A percentile compares a stretch with the other conserved stretches of the same genome.
phyloP scores from a whole-genome alignment of 257 asterid genomes.

The Penstemon barbatus region DNA sequence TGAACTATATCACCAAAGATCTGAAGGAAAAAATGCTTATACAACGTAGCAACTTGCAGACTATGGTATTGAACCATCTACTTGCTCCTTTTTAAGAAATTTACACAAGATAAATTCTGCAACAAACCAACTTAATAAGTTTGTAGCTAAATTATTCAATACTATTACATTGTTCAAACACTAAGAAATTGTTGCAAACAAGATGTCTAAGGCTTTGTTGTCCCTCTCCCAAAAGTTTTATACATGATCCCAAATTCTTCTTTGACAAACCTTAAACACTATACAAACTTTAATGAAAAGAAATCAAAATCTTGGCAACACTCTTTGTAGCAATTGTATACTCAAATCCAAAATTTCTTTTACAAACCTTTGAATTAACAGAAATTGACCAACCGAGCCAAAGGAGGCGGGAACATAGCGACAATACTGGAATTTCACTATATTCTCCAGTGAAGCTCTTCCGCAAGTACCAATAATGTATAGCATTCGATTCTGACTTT shows the following conservation, averaged over 20 bases:
- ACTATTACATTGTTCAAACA: background rate
- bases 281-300: constrained; percentile 19
- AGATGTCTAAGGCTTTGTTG: constrained; percentile 13
- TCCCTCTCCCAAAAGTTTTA: constrained; percentile 13
- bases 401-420: background rate
- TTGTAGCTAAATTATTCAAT: too few species aligned
- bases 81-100: too few species aligned
- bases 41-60: too few species aligned
- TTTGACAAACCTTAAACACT: constrained; percentile 27
- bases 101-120: too few species aligned
- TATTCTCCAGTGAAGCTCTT: background rate
- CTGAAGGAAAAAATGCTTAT: too few species aligned
- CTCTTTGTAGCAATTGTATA: constrained; percentile 32
- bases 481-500: background rate
- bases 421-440: constrained; percentile 12
- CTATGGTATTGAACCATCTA: too few species aligned
- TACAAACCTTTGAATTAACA: constrained; percentile 24
- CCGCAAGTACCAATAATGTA: background rate
- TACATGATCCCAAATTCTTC: constrained; percentile 10
- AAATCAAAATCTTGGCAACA: constrained; percentile 25
- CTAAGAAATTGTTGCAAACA: constrained; percentile 1
- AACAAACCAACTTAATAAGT: too few species aligned
- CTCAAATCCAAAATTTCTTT: constrained; percentile 35
- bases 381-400: background rate
- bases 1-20: too few species aligned